A percentile compares a stretch with the other conserved stretches of the same genome.
phyloP scores from a whole-genome alignment of 345 rosid genomes.

The Viola odorata region DNA sequence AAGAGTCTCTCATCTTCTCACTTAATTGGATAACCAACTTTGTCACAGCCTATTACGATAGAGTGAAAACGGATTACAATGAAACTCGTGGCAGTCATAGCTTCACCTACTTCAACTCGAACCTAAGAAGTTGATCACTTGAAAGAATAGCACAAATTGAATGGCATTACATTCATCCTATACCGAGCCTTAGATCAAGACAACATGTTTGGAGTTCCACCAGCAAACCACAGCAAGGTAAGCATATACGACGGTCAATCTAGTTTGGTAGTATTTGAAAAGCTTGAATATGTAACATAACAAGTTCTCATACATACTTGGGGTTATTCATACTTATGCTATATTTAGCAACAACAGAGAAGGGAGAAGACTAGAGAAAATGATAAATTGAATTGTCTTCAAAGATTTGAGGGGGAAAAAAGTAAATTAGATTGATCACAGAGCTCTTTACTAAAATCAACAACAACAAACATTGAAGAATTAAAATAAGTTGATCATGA shows the following conservation, averaged over 20 bases:
- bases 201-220: not conserved
- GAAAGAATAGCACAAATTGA: not conserved
- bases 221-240: not conserved
- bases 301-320: not conserved
- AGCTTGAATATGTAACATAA: not conserved
- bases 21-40: constrained; percentile 36
- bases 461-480: no score
- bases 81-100: not conserved
- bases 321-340: no score
- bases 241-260: not conserved
- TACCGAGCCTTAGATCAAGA: not conserved
- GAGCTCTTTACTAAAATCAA: no score
- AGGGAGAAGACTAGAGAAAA: no score
- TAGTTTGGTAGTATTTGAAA: no score
- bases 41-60: constrained; percentile 36
- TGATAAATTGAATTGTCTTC: no score
- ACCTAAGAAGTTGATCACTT: not conserved
- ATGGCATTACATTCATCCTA: not conserved
- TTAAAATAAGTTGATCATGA: no score
- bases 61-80: constrained; percentile 5
- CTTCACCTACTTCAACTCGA: not conserved
- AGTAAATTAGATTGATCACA: no score
- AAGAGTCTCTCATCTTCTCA: constrained; percentile 43
- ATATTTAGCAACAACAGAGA: no score
- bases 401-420: no score